Conservation (phyloP, 106 monocot genomes). For the Allium sativum region DNA sequence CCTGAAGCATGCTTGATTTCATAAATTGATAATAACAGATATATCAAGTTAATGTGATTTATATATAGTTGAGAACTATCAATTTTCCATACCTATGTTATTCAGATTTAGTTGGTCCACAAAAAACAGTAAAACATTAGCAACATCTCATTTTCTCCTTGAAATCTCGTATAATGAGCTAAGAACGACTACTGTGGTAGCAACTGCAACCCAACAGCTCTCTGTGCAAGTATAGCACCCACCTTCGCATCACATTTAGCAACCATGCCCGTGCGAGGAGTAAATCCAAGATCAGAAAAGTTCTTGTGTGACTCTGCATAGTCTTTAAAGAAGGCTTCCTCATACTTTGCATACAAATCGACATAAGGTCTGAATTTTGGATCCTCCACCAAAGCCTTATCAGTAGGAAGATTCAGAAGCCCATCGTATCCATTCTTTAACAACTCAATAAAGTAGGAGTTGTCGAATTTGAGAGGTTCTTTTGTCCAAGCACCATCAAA, state of each 20-base stretch:
- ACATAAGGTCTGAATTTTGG: constrained; percentile 60
- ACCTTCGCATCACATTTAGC: constrained; percentile 16
- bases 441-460: constrained; percentile 91
- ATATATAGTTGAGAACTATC: too few relatives aligned
- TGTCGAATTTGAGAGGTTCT: constrained; percentile 94
- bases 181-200: constrained; percentile 36
- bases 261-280: constrained; percentile 4
- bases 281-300: constrained; percentile 88
- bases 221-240: constrained; percentile 21
- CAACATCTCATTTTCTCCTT: constrained; percentile 7
- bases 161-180: constrained; percentile 45
- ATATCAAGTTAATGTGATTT: too few relatives aligned
- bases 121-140: too few relatives aligned
- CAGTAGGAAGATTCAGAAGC: constrained; percentile 92
- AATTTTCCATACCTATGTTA: too few relatives aligned
- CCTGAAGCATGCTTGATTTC: too few relatives aligned
- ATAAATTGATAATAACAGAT: too few relatives aligned
- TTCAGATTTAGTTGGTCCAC: too few relatives aligned
- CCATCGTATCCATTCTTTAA: constrained; percentile 56
- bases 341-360: constrained; percentile 94
- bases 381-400: constrained; percentile 72
- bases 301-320: constrained; percentile 97
- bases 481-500: constrained; percentile 95
- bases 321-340: constrained; percentile 89
- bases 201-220: constrained; percentile 51